Conservation (phyloP, 306 rosid genomes). For the Fragaria nilgerrensis region DNA sequence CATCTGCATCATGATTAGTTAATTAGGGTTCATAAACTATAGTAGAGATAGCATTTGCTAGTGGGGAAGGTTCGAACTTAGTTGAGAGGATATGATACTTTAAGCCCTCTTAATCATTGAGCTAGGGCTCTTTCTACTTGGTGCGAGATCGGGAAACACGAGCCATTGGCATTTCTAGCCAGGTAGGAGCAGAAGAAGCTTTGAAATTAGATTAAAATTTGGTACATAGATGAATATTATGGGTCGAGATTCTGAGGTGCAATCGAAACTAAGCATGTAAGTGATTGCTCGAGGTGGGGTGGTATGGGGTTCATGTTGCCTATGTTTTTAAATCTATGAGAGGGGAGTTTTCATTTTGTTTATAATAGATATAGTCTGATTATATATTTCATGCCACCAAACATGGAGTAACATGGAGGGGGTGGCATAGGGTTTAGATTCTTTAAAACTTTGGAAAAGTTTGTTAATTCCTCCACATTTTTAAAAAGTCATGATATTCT, state of each 20-base stretch:
- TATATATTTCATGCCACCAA: slow-evolving; percentile 8
- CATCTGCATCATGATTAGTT: background rate
- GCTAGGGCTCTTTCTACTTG: slow-evolving; percentile 21
- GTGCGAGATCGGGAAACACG: slow-evolving; percentile 57
- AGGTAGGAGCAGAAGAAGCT: background rate
- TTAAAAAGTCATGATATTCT: background rate
- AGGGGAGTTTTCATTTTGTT: background rate
- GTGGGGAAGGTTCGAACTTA: background rate
- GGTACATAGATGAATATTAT: background rate
- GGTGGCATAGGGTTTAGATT: slow-evolving; percentile 16
- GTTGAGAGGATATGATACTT: slow-evolving; percentile 17
- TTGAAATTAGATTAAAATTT: background rate
- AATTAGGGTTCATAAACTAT: slow-evolving; percentile 3
- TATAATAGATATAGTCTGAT: background rate
- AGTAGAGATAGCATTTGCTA: background rate
- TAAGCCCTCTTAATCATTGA: slow-evolving; percentile 43
- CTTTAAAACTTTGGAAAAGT: background rate
- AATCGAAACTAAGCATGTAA: slow-evolving; percentile 6
- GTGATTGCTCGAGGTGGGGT: slow-evolving; percentile 7
- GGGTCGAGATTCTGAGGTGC: slow-evolving; percentile 7
- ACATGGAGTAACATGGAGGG: slow-evolving; percentile 26
- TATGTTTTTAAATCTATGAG: background rate
- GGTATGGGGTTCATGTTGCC: slow-evolving; percentile 4
- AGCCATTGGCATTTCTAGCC: slow-evolving; percentile 21
- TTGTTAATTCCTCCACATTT: background rate